These are phyloP conservation scores for Speleostelium caveatum DNA, from an alignment of 78 protist genomes.

Conservation along the genomic window DNA sequence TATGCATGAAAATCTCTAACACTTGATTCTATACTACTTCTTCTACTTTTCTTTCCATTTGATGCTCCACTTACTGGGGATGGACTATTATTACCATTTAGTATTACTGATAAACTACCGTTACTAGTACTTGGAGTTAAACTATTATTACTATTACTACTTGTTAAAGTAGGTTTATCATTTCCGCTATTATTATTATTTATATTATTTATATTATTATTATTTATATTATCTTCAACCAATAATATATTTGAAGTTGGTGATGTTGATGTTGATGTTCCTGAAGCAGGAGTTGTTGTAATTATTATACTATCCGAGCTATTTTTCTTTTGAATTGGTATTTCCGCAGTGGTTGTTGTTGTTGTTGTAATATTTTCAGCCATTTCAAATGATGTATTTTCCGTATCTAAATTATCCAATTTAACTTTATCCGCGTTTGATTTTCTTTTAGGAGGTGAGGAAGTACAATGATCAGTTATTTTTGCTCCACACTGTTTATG, in stretches of 20 bases:
- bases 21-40: neutral
- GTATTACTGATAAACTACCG: neutral
- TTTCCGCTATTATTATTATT: neutral
- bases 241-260: neutral
- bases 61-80: neutral
- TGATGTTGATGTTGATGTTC: neutral
- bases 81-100: no score
- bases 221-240: no score
- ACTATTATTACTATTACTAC: neutral
- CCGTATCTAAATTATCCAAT: neutral
- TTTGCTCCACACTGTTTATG: constrained; percentile 9
- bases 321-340: no score
- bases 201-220: no score
- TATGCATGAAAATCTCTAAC: constrained; percentile 19
- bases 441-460: constrained; percentile 4
- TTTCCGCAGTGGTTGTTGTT: neutral
- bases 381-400: no score
- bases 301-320: neutral
- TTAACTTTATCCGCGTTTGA: no score
- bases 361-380: neutral
- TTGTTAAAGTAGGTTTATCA: neutral
- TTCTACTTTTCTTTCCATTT: constrained; percentile 12
- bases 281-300: neutral
- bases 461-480: neutral
- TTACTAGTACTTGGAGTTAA: neutral